Percentiles rank a stretch among this genome's conserved stretches.
Evolutionary conservation across 73 alveolate genomes (phyloP).

Genomic region (Paramecium tetraurelia): DNA sequence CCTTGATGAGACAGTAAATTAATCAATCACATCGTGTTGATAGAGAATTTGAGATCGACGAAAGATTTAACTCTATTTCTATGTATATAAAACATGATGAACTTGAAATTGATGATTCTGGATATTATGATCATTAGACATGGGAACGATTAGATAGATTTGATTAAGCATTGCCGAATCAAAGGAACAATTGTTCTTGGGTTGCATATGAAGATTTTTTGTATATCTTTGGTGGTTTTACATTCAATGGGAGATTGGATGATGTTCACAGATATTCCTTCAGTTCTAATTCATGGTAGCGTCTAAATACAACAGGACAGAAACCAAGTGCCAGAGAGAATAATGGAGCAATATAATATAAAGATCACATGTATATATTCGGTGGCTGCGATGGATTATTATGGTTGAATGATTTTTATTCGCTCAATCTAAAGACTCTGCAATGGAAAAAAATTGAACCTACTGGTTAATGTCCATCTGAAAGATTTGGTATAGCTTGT

Average conservation of each 20-base stretch:
- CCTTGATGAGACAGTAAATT: constrained; percentile 5
- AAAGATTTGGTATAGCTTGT: constrained; percentile 62
- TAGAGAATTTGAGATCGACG: constrained; percentile 9
- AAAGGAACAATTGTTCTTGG: constrained; percentile 56
- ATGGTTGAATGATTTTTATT: constrained; percentile 92
- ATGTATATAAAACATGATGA: background rate
- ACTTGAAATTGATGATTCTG: background rate
- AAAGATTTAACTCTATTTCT: background rate
- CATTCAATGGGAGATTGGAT: constrained; percentile 62
- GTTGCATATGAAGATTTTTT: constrained; percentile 46
- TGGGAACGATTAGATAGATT: constrained; percentile 59
- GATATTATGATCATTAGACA: background rate
- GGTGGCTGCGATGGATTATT: constrained; percentile 97
- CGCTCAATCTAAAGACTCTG: constrained; percentile 81
- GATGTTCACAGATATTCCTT: constrained; percentile 45
- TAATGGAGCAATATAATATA: constrained; percentile 89
- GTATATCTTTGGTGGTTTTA: constrained; percentile 62
- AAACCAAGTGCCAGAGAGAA: constrained; percentile 58
- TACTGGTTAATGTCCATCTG: constrained; percentile 47
- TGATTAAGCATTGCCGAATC: constrained; percentile 21
- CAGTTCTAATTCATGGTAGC: constrained; percentile 27
- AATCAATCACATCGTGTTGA: constrained; percentile 28
- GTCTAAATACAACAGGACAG: constrained; percentile 31
- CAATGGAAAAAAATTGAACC: constrained; percentile 67
- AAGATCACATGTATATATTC: constrained; percentile 86